These are phyloP conservation scores for Monosporascus sp. DNA, from an alignment of 2,329 filamentous ascomycete species.

Conservation along the genomic window DNA sequence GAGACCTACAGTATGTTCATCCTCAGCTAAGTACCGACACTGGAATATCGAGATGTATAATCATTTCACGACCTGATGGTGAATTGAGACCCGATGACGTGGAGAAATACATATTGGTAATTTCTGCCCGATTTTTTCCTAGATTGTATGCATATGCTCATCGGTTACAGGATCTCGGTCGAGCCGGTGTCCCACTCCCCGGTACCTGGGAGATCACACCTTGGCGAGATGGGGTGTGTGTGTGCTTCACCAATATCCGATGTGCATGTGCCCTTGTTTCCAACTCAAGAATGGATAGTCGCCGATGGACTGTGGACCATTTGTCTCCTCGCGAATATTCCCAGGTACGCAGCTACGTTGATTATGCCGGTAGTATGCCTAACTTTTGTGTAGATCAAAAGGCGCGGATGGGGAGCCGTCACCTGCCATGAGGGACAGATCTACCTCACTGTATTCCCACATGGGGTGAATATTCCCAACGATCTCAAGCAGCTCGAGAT, in stretches of 20 bases:
- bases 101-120: conserved; percentile 41
- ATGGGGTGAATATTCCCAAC: conserved; percentile 8
- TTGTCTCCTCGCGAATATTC: conserved; percentile 41
- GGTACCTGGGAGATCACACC: conserved; percentile 34
- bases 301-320: conserved; percentile 43
- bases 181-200: conserved; percentile 29
- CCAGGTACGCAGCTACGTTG: conserved; percentile 23
- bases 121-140: conserved; percentile 9
- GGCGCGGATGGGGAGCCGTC: conserved; percentile 22
- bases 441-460: conserved; percentile 41
- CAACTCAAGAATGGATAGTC: conserved; percentile 37
- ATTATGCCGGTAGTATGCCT: not conserved
- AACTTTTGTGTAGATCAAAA: conserved; percentile 20
- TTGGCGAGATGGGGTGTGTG: conserved; percentile 40
- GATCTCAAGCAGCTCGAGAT: conserved; percentile 29
- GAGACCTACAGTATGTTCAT: conserved; percentile 24
- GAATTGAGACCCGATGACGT: conserved; percentile 33
- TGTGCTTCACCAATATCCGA: conserved; percentile 56
- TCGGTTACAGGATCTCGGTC: conserved; percentile 34
- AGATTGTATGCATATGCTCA: conserved; percentile 9
- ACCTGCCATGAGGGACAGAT: conserved; percentile 53
- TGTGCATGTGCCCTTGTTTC: conserved; percentile 50
- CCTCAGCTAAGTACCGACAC: conserved; percentile 40
- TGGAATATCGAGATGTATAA: conserved; percentile 40
- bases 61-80: conserved; percentile 30